phyloP scores from a whole-genome alignment of 2,329 filamentous ascomycete species.

The Penicillium polonicum region DNA sequence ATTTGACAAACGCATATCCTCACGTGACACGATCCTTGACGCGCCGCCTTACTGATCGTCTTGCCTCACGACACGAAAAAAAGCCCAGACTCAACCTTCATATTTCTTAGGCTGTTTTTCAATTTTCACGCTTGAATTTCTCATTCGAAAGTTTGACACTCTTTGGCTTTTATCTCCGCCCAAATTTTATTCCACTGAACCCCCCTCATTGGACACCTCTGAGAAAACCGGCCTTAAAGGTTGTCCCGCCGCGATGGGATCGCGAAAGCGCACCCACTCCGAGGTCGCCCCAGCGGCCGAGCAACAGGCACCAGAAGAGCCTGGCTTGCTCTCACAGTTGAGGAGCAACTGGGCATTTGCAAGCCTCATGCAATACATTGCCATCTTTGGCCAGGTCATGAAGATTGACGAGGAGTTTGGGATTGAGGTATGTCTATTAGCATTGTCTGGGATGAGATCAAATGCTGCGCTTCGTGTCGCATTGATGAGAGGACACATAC shows the following conservation, averaged over 20 bases:
- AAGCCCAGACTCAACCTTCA: constrained; percentile 7
- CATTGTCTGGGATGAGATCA: background rate
- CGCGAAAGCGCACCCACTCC: constrained; percentile 56
- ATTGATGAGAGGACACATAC: background rate
- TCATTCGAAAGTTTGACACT: background rate
- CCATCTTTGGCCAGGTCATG: constrained; percentile 81
- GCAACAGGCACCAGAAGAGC: constrained; percentile 38
- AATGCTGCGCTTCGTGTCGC: constrained; percentile 17
- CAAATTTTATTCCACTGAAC: background rate
- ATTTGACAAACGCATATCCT: constrained; percentile 17
- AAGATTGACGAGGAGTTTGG: constrained; percentile 88
- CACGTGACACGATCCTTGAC: constrained; percentile 36
- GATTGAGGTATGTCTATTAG: constrained; percentile 68
- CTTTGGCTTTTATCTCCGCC: constrained; percentile 3
- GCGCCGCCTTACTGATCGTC: constrained; percentile 32
- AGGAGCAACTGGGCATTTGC: constrained; percentile 96
- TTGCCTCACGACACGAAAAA: constrained; percentile 30
- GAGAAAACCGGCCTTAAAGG: constrained; percentile 30
- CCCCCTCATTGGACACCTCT: constrained; percentile 11
- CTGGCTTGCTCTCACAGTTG: constrained; percentile 61
- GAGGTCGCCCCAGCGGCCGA: constrained; percentile 54
- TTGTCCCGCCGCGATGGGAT: constrained; percentile 48
- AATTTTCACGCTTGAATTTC: background rate
- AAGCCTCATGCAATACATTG: constrained; percentile 89
- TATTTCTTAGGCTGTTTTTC: background rate